Conservation (phyloP, 495 filamentous ascomycete species). For the Penicillium roqueforti region DNA sequence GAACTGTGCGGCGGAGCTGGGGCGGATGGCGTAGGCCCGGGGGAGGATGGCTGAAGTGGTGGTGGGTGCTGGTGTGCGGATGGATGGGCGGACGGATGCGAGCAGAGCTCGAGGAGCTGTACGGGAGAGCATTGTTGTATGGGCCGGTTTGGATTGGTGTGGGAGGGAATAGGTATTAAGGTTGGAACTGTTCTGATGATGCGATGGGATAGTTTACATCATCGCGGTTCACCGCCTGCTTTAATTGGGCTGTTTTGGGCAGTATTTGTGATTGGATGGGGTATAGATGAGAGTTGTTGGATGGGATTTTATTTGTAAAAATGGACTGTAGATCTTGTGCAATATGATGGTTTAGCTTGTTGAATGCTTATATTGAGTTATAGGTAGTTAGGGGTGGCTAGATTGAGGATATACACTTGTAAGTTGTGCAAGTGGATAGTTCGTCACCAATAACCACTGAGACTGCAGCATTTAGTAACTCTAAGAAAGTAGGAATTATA, state of each 20-base stretch:
- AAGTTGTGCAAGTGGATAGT: too few species aligned
- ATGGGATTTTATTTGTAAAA: conserved; percentile 1
- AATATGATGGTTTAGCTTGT: neutral
- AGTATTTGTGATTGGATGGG: conserved; percentile 2
- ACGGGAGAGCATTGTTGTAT: conserved; percentile 34
- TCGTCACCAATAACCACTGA: neutral
- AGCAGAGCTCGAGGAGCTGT: conserved; percentile 26
- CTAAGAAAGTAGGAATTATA: neutral
- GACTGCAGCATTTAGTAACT: neutral
- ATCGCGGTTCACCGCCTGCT: conserved; percentile 9
- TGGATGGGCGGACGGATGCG: conserved; percentile 21
- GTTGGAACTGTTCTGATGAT: conserved; percentile 2
- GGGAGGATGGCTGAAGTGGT: neutral
- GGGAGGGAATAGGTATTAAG: neutral
- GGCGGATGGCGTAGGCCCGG: conserved; percentile 11
- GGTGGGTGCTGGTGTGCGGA: conserved; percentile 14
- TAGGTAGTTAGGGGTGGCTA: neutral
- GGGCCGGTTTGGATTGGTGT: neutral
- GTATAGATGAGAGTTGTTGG: neutral
- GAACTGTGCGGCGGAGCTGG: conserved; percentile 14
- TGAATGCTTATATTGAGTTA: neutral
- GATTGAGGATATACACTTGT: neutral
- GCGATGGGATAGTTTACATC: conserved; percentile 9
- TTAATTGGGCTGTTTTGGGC: neutral
- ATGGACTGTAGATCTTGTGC: neutral